A percentile compares a stretch with the other conserved stretches of the same genome.
Evolutionary conservation across 2,329 filamentous ascomycete genomes (phyloP).

Genomic region (Aspergillus felis): DNA sequence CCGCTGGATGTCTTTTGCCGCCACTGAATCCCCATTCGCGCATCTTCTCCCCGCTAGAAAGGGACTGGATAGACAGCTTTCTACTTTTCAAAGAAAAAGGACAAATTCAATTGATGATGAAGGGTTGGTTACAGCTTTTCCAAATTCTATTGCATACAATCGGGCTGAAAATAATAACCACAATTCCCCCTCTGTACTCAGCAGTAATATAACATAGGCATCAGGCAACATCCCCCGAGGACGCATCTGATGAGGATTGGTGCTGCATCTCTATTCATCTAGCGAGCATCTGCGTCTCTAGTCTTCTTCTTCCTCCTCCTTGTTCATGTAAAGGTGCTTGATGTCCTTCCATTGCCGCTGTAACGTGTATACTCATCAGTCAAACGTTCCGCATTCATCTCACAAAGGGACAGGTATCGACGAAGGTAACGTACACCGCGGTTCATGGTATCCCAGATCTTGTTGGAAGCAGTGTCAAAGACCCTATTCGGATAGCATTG

Average conservation of each 20-base stretch:
- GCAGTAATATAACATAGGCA: slow-evolving; percentile 11
- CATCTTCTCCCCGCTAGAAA: background rate
- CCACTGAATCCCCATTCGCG: background rate
- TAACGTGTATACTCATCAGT: slow-evolving; percentile 14
- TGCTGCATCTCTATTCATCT: background rate
- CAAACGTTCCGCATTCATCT: background rate
- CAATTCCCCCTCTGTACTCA: slow-evolving; percentile 6
- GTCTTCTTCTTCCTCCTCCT: slow-evolving; percentile 60
- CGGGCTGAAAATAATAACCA: slow-evolving; percentile 14
- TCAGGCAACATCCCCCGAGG: slow-evolving; percentile 1
- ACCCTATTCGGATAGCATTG: slow-evolving; percentile 52
- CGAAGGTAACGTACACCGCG: slow-evolving; percentile 66
- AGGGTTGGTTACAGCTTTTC: slow-evolving; percentile 7
- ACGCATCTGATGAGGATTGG: background rate
- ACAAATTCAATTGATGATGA: background rate
- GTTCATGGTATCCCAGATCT: slow-evolving; percentile 88
- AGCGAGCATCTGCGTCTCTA: slow-evolving; percentile 25
- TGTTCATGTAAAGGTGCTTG: slow-evolving; percentile 78
- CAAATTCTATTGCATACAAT: slow-evolving; percentile 22
- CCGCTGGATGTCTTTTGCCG: background rate
- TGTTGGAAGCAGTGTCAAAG: slow-evolving; percentile 79
- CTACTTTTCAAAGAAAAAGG: background rate
- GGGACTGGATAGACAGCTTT: background rate
- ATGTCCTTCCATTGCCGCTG: slow-evolving; percentile 99
- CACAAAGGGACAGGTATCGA: background rate